Base-by-base conservation (phyloP, 371 early-diverging fungal species). In the Mucor plumbeus region DNA sequence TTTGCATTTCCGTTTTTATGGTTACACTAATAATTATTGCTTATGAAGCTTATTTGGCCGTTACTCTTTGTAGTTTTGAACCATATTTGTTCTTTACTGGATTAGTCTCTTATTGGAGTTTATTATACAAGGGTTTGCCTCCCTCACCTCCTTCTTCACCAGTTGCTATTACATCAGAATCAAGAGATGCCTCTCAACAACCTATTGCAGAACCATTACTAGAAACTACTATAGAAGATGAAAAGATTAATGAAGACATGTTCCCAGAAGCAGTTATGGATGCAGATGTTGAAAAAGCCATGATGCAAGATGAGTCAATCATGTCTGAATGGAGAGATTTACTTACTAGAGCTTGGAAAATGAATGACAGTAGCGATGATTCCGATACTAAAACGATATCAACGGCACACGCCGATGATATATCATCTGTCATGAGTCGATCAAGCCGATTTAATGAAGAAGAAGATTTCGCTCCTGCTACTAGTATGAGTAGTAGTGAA, bases 261-360 rank as follows among this genome's bases (percentile, higher is more conserved):
- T 47, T 41, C 38, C 44, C 62, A n/a, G 47, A 64, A 10, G n/a
- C 70, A 33, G 56, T 34, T 5, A 67, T 67, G 39, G 64, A 74
- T 53, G 59, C 47, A n/a, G 70, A 41, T 13, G 38, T 53, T 14
- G 78, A 80, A 26, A 64, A 74, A 64, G 74, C 64, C 11, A 75
- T 80, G 68, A 40, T 77, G 50, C 57, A 71, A 13, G 78, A 80
- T 41, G 65, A 73, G 55, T 47, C 58, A 5, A 65, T 75, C 31
- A 78, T 78, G 78, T 67, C 70, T 14, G 75, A 77, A 60, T 80
- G 80, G 80, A 64, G 69, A 39, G 64, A 72, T 50, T 40, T 81
- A 14, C 35, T 81, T 13, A 74, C 74, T 10, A 69, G 79, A 47
- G 62, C 77, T 17, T 81, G 79, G 79, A 72, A 73, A 34, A 21